Evolutionary conservation across 257 asterid species (phyloP).

Genomic region (Scutellaria barbata): DNA sequence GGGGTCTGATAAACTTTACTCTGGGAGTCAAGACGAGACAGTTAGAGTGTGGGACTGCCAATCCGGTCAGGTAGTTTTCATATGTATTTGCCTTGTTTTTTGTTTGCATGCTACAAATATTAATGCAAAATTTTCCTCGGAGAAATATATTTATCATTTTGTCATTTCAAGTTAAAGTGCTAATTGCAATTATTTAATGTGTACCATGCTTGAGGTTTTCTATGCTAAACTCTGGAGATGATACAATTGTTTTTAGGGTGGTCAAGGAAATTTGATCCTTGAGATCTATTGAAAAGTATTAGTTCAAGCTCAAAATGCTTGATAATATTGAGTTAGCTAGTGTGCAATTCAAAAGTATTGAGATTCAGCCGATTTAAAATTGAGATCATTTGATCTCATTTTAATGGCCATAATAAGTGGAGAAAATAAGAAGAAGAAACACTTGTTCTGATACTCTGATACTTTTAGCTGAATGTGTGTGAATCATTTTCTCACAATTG

Average conservation of each 20-base stretch:
- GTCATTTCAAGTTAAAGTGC: slow-evolving; percentile 15
- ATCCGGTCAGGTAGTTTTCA: slow-evolving; percentile 79
- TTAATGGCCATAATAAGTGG: background rate
- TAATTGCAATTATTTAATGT: background rate
- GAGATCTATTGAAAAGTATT: background rate
- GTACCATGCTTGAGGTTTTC: slow-evolving; percentile 1
- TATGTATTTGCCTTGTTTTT: slow-evolving; percentile 9
- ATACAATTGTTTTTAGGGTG: background rate
- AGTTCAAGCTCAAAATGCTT: background rate
- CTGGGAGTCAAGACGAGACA: slow-evolving; percentile 90
- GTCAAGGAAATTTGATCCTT: background rate
- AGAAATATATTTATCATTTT: slow-evolving; percentile 5
- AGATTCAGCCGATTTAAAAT: background rate
- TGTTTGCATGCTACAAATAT: slow-evolving; percentile 23
- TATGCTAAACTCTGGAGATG: slow-evolving; percentile 11
- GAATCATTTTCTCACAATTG: background rate
- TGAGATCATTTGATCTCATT: background rate
- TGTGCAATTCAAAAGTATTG: background rate
- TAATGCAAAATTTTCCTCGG: background rate
- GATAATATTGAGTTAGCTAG: background rate
- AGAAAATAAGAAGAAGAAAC: too few relatives aligned
- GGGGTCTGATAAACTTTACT: slow-evolving; percentile 92
- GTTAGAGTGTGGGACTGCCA: slow-evolving; percentile 98
- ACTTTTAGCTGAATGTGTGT: background rate
- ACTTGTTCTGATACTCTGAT: background rate